Conservation (phyloP, 495 filamentous ascomycete species). For the Penicillium cinerascens region DNA sequence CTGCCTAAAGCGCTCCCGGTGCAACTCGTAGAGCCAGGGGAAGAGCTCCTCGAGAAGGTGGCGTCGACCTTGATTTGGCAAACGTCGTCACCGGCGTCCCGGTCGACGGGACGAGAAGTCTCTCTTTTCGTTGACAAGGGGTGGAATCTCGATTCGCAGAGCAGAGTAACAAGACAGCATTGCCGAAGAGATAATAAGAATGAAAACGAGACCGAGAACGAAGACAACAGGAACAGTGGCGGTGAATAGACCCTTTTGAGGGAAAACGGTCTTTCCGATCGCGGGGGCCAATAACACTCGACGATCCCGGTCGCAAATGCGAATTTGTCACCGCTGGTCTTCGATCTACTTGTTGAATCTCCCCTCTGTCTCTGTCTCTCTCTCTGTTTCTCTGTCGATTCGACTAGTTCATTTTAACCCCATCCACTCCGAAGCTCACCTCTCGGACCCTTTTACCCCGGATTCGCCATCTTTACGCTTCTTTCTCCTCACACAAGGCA, state of each 20-base stretch:
- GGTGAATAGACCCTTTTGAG: not conserved
- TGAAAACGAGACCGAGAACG: not conserved
- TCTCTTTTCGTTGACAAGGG: not conserved
- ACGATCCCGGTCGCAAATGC: not conserved
- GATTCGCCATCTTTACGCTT: conserved; percentile 5
- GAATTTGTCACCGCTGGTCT: too few relatives aligned
- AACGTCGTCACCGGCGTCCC: not conserved
- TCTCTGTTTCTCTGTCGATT: not conserved
- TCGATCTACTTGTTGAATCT: not conserved
- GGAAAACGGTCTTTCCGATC: not conserved
- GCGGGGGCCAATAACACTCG: not conserved
- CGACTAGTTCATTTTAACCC: not conserved
- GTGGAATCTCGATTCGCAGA: not conserved
- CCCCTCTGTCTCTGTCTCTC: not conserved
- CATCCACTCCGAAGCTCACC: not conserved
- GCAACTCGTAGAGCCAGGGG: not conserved
- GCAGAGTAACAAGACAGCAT: not conserved
- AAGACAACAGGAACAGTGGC: not conserved
- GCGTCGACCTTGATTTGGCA: not conserved
- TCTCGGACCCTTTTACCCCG: conserved; percentile 10
- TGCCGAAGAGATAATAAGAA: not conserved
- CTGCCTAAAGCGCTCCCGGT: not conserved
- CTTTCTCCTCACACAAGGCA: not conserved
- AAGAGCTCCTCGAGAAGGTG: not conserved
- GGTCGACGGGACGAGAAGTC: not conserved